Evolutionary conservation across 805 yeast genomes (phyloP), one percentile per base, ranked within the genome.

Genomic region (Citeromyces nyonsensis): DNA sequence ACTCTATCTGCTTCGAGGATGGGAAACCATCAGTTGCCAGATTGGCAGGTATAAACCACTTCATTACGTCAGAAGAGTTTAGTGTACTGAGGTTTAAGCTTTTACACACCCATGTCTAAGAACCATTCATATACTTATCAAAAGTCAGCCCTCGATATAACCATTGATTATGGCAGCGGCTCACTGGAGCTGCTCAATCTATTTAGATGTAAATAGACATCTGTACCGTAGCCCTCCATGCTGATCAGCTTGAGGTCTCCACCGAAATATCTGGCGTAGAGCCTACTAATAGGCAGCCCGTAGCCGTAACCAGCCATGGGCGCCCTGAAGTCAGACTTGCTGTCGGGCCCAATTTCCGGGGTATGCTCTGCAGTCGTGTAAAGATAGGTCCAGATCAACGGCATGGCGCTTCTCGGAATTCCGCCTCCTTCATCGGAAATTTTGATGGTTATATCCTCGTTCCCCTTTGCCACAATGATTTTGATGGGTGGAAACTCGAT

Each of bases 241-340:
- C 84, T 72, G 35, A 83, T 84, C 45, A 85, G 63, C 47, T 78
- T 79, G 51, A 84, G 65, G 45, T 85, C 95, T 3, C 94, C 94
- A 5, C 94, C 94, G 48, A 85, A 84, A 50, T 84, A 84, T 40
- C 86, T 73, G 2, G 95, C 86, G 43, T 85, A 85, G 26, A 84
- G 61, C 36, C 95, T 56, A 31, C 91, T 77, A 34, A 85, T 74
- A 2, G 95, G 94, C 43, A 84, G 61, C 0, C 95, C 95, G 46
- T 84, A 86, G 20, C 95, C 95, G 42, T 80, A 78, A 0, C 95
- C 95, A 33, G 94, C 94, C 81, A 84, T 78, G 36, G 95, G 95
- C 1, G 94, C 94, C 48, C 70, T 69, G 56, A 80, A 77, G 36
- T 76, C 79, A 14, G 73, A 60, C 43, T 70, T 72, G 30, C 36